Base-by-base conservation (phyloP, 768 basidiomycete species). In the Asterophora lycoperdoides region DNA sequence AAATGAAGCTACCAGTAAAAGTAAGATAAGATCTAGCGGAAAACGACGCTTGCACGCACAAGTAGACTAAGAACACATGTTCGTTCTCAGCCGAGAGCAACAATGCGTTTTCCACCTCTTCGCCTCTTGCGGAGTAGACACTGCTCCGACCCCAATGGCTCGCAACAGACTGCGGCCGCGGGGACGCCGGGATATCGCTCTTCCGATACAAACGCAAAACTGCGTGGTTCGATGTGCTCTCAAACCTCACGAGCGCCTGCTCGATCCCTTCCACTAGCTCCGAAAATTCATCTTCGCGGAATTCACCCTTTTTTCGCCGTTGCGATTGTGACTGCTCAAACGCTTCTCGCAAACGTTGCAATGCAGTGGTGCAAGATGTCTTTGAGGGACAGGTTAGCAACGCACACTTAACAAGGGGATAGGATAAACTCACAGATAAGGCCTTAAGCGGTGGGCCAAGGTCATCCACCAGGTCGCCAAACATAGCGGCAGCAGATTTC, bases 61-160 rank as follows among this genome's bases (percentile, higher is more conserved):
- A 95, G 61, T 94, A 95, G 0, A 93, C 86, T 19, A 94, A 65
- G 63, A 95, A 95, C 1, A 96, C 75, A 48, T 83, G 82, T 57
- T 96, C 93, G 55, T 85, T 81, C n/a, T 86, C 81, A 33, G 69
- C 70, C 28, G 74, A 75, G 7, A 59, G 56, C 14, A 79, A 58
- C 2, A 74, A 39, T 11, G 54, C 49, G 33, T 71, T 70, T 1
- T 77, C 75, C 14, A 53, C 55, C 8, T 64, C 54, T n/a, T 62
- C 61, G 13, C 55, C 58, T 42, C 29, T 55, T 34, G 36, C 39
- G 2, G 56, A 54, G 41, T 52, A 49, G 9, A 58, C 41, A 33
- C 47, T 53, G 44, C 37, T 42, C 15, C 41, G 41, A 11, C 32
- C 42, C 19, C 41, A 37, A 4, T 54, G 33, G 40, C 60, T 64